phyloP scores from a whole-genome alignment of 78 protist genomes.

The Dictyostelium capitatum region DNA sequence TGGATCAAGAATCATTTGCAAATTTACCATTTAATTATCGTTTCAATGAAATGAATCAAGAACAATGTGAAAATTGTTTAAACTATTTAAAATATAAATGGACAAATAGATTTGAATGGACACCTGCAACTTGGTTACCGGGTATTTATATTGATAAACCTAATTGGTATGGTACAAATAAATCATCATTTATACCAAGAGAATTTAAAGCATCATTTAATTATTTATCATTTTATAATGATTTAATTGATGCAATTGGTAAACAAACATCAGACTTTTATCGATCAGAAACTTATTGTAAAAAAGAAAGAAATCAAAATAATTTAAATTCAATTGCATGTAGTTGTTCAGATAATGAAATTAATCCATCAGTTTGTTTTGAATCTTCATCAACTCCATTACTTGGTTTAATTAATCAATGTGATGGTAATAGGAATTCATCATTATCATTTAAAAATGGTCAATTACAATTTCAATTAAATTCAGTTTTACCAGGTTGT shows the following conservation, averaged over 20 bases:
- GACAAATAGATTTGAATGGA: constrained; percentile 46
- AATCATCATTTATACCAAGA: neutral
- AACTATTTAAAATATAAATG: neutral
- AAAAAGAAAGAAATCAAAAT: constrained; percentile 45
- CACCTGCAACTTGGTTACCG: constrained; percentile 6
- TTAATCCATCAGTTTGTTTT: neutral
- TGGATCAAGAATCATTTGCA: neutral
- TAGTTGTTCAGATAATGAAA: constrained; percentile 21
- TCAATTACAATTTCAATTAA: neutral
- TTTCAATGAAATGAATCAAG: constrained; percentile 26
- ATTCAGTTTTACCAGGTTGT: constrained; percentile 29
- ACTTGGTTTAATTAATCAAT: neutral
- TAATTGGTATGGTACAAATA: neutral
- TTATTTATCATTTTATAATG: neutral
- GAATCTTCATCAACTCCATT: neutral
- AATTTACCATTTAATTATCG: neutral
- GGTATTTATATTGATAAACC: neutral
- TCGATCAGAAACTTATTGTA: constrained; percentile 46
- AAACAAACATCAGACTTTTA: neutral
- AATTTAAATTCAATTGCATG: constrained; percentile 26
- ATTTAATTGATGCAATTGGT: neutral
- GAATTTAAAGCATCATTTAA: neutral
- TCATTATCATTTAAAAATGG: constrained; percentile 10
- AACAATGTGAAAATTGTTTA: neutral
- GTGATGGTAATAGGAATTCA: neutral